Evolutionary conservation across 2,329 filamentous ascomycete species (phyloP).

Genomic region (Elsinoe ampelina): DNA sequence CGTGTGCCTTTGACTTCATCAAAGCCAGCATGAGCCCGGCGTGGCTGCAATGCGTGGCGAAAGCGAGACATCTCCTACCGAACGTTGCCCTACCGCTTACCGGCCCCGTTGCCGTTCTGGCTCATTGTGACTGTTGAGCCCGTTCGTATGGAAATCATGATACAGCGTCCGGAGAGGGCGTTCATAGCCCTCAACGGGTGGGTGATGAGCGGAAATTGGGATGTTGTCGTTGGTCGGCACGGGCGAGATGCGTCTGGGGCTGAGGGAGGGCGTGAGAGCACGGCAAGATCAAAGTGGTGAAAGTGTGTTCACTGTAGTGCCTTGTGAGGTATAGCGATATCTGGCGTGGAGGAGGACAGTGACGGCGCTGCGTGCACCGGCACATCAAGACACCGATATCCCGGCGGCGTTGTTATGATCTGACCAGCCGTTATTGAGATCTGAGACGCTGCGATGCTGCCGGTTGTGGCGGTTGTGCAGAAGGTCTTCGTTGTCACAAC

Average conservation of each 20-base stretch:
- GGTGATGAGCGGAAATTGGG: neutral
- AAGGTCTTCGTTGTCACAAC: neutral
- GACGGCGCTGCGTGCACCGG: too few species aligned
- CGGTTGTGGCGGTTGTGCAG: neutral
- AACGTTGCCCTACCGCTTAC: neutral
- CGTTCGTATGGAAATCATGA: constrained; percentile 3
- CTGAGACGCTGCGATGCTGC: neutral
- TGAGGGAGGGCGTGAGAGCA: too few species aligned
- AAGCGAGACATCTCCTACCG: neutral
- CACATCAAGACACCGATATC: neutral
- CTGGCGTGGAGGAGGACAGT: neutral
- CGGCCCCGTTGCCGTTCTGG: neutral
- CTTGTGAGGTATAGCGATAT: neutral
- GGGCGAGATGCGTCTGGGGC: too few species aligned
- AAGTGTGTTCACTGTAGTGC: neutral
- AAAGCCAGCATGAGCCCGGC: too few species aligned
- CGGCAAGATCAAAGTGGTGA: too few species aligned
- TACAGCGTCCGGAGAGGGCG: constrained; percentile 1
- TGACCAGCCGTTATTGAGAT: neutral
- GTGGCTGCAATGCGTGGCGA: neutral
- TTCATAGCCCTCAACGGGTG: neutral
- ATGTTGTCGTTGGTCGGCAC: too few species aligned
- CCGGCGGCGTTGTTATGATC: neutral
- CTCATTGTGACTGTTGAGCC: neutral
- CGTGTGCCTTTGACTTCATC: too few species aligned